A percentile compares a stretch with the other conserved stretches of the same genome.
phyloP scores from a whole-genome alignment of 2,329 filamentous ascomycete genomes.

The Falciphora oryzae region DNA sequence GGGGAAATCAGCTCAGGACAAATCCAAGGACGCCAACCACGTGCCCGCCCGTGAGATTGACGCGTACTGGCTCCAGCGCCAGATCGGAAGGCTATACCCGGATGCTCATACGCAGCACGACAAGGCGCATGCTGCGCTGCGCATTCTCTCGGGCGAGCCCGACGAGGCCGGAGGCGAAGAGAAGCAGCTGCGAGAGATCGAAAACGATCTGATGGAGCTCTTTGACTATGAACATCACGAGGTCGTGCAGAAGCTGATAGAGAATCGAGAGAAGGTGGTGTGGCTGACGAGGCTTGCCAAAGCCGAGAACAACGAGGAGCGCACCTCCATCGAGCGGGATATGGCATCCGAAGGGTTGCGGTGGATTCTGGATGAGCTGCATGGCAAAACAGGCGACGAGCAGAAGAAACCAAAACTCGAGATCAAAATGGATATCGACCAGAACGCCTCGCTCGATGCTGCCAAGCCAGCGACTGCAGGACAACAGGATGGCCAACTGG shows the following conservation, averaged over 20 bases:
- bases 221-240: constrained; percentile 98
- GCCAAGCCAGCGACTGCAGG: constrained; percentile 55
- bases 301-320: constrained; percentile 73
- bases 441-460: constrained; percentile 52
- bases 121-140: constrained; percentile 80
- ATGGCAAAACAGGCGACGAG: constrained; percentile 60
- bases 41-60: constrained; percentile 88
- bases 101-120: constrained; percentile 92
- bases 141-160: constrained; percentile 71
- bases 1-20: constrained; percentile 38
- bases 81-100: constrained; percentile 81
- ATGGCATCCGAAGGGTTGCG: constrained; percentile 86
- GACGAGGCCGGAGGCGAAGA: constrained; percentile 70
- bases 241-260: constrained; percentile 82
- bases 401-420: constrained; percentile 65
- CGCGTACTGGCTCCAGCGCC: constrained; percentile 92
- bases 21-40: constrained; percentile 50
- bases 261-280: constrained; percentile 88
- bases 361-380: constrained; percentile 81
- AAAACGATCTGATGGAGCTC: constrained; percentile 97
- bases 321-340: constrained; percentile 74
- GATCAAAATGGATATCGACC: constrained; percentile 93
- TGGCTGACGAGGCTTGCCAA: constrained; percentile 88
- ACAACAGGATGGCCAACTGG: constrained; percentile 63
- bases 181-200: constrained; percentile 82